Evolutionary conservation across 2,329 filamentous ascomycete species (phyloP).

Genomic region (Aureobasidium sp.): DNA sequence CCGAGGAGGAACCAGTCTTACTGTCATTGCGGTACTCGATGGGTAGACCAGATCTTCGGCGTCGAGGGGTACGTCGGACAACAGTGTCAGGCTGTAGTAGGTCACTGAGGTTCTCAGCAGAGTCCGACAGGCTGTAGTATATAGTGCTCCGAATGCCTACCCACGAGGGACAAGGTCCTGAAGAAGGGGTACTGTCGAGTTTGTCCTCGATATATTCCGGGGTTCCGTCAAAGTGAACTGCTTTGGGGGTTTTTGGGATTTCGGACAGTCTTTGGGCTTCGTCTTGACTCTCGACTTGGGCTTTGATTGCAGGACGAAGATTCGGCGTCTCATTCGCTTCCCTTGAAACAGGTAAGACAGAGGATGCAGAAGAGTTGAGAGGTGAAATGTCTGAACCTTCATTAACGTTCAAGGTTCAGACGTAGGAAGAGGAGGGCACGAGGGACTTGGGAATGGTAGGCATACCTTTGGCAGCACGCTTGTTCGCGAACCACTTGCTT

Average conservation of each 20-base stretch:
- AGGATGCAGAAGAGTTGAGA: background rate
- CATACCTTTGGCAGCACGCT: slow-evolving; percentile 2
- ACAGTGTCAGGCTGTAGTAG: background rate
- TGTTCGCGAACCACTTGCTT: background rate
- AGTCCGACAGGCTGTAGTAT: slow-evolving; percentile 1
- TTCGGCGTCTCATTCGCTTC: background rate
- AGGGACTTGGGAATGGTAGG: too few relatives aligned
- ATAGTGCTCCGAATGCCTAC: slow-evolving; percentile 1
- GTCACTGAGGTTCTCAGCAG: slow-evolving; percentile 3
- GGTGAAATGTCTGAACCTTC: background rate
- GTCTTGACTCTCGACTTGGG: background rate
- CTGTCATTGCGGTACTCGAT: background rate
- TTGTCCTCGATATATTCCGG: slow-evolving; percentile 10
- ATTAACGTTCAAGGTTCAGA: slow-evolving; percentile 6
- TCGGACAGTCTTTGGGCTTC: background rate
- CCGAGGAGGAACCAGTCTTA: background rate
- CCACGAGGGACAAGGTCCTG: background rate
- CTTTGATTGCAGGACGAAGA: background rate
- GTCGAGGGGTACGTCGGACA: background rate
- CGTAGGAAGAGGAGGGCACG: background rate
- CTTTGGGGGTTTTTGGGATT: background rate
- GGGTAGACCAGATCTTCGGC: background rate
- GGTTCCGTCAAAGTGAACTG: slow-evolving; percentile 9
- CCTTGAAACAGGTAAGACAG: background rate
- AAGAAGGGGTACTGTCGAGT: background rate